Percentiles rank a stretch among this genome's conserved stretches.
Evolutionary conservation across 1,139 yeast genomes (phyloP).

Genomic region (Geotrichum citri-aurantii): DNA sequence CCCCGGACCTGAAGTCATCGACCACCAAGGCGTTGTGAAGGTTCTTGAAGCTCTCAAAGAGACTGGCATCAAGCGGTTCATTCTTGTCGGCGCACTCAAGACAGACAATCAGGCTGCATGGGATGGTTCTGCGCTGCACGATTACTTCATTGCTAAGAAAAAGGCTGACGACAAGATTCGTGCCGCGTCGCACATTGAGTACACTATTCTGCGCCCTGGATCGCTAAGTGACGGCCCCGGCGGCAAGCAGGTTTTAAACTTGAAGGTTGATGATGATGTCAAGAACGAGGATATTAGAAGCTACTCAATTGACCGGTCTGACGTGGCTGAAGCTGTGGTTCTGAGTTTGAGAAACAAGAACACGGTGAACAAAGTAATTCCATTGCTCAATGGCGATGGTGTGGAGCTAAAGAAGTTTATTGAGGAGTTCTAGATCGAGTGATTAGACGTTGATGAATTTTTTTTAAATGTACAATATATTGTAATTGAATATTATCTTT

Average conservation of each 20-base stretch:
- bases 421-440: not conserved
- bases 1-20: conserved; percentile 43
- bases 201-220: conserved; percentile 52
- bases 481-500: too few species aligned
- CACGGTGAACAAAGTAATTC: conserved; percentile 5
- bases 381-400: conserved; percentile 13
- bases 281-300: not conserved
- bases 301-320: conserved; percentile 2
- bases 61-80: conserved; percentile 45
- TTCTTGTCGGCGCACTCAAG: conserved; percentile 53
- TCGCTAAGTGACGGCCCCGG: conserved; percentile 38
- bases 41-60: conserved; percentile 50
- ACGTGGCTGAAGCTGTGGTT: conserved; percentile 11
- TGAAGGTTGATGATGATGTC: not conserved
- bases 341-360: conserved; percentile 9
- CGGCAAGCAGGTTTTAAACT: conserved; percentile 35
- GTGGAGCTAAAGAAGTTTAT: not conserved
- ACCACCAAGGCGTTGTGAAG: conserved; percentile 58
- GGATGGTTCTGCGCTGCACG: conserved; percentile 35
- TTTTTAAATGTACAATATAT: too few species aligned
- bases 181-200: conserved; percentile 39
- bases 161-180: conserved; percentile 50
- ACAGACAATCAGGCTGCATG: conserved; percentile 46
- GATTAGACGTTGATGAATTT: too few species aligned
- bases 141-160: conserved; percentile 50